Conservation (phyloP, 2,329 filamentous ascomycete genomes). For the Fusarium buharicum region DNA sequence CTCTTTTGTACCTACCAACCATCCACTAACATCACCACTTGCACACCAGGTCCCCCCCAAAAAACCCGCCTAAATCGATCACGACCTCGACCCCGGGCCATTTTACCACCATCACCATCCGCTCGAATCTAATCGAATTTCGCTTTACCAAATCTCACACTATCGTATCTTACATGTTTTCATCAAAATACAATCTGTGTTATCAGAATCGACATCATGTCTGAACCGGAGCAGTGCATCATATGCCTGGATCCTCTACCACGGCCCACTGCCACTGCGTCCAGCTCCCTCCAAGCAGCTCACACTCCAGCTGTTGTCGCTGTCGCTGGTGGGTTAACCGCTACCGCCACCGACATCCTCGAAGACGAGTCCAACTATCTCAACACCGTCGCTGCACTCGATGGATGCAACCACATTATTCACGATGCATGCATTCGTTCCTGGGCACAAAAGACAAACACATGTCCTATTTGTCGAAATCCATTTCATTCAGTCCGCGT, state of each 20-base stretch:
- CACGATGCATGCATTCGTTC: constrained; percentile 93
- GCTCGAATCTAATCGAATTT: constrained; percentile 38
- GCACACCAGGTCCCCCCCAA: constrained; percentile 27
- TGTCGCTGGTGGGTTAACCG: constrained; percentile 34
- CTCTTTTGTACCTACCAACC: constrained; percentile 41
- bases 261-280: constrained; percentile 44
- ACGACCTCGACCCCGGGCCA: constrained; percentile 22
- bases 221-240: constrained; percentile 73
- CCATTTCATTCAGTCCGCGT: constrained; percentile 92
- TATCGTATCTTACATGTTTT: constrained; percentile 59
- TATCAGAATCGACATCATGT: constrained; percentile 58
- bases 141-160: constrained; percentile 27
- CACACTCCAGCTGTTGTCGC: constrained; percentile 24
- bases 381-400: constrained; percentile 66
- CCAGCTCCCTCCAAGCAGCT: constrained; percentile 36
- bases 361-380: constrained; percentile 50
- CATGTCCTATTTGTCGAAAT: constrained; percentile 95
- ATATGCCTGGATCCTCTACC: constrained; percentile 73
- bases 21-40: constrained; percentile 50
- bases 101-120: constrained; percentile 40
- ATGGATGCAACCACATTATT: constrained; percentile 88
- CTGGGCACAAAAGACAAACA: constrained; percentile 97
- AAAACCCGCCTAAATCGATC: constrained; percentile 34
- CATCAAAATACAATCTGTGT: constrained; percentile 51
- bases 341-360: constrained; percentile 40